These are phyloP conservation scores for Syzygium jambos DNA, from an alignment of 345 rosid species.

Conservation along the genomic window DNA sequence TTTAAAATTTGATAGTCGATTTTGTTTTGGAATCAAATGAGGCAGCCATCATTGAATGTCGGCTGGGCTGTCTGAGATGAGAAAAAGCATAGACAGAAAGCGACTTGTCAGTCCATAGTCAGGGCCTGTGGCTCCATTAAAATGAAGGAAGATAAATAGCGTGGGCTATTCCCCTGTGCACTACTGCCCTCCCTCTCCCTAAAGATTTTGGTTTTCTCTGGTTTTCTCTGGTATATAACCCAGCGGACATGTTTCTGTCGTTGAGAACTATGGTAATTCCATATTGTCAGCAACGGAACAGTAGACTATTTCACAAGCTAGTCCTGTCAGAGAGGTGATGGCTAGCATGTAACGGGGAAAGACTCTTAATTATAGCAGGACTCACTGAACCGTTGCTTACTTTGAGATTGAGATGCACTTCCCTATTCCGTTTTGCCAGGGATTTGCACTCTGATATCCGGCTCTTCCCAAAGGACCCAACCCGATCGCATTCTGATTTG, in stretches of 20 bases:
- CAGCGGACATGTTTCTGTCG: neutral
- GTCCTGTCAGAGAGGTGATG: neutral
- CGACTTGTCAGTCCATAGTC: conserved; percentile 1
- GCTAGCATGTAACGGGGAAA: neutral
- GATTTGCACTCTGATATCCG: too few relatives aligned
- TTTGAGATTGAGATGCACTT: neutral
- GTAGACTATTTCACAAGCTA: neutral
- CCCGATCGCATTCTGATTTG: neutral
- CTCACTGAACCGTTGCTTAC: neutral
- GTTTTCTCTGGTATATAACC: neutral
- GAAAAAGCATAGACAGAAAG: neutral
- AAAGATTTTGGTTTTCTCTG: neutral
- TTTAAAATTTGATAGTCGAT: neutral
- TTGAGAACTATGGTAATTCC: neutral
- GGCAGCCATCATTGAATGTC: neutral
- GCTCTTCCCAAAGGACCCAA: neutral
- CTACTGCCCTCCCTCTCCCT: neutral
- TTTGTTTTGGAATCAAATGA: neutral
- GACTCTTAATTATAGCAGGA: neutral
- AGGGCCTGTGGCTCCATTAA: neutral
- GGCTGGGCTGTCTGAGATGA: neutral
- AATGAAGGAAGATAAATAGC: neutral
- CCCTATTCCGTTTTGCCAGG: neutral
- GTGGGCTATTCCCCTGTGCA: neutral
- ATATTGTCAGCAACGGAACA: neutral